Conservation (phyloP, 2,329 filamentous ascomycete species). For the Fusarium oxysporum region DNA sequence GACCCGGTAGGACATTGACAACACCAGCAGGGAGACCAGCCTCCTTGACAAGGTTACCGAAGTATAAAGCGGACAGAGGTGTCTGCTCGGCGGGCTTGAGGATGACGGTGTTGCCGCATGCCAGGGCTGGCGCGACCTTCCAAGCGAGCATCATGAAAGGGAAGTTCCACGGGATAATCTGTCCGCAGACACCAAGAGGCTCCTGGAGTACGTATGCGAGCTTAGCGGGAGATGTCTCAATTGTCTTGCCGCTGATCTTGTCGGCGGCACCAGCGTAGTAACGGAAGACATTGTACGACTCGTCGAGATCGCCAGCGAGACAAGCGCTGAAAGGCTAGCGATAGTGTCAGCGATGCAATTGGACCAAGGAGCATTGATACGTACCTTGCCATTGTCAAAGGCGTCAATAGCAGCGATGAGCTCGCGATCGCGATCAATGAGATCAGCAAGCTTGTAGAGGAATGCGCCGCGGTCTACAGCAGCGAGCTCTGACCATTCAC, state of each 20-base stretch:
- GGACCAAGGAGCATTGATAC: accelerated
- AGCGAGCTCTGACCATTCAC: slow-evolving; percentile 41
- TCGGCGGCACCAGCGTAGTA: slow-evolving; percentile 79
- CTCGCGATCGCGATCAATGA: slow-evolving; percentile 41
- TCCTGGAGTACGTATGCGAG: slow-evolving; percentile 76
- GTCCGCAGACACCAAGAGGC: slow-evolving; percentile 74
- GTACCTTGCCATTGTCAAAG: slow-evolving; percentile 43
- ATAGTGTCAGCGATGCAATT: not conserved
- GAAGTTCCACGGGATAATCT: slow-evolving; percentile 69
- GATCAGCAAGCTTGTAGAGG: slow-evolving; percentile 39
- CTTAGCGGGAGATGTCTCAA: slow-evolving; percentile 71
- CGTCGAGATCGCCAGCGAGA: slow-evolving; percentile 67
- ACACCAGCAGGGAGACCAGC: slow-evolving; percentile 80
- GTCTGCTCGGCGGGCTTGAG: slow-evolving; percentile 71
- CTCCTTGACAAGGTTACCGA: slow-evolving; percentile 73
- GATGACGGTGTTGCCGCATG: slow-evolving; percentile 69
- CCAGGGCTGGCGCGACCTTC: slow-evolving; percentile 75
- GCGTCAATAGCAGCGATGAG: slow-evolving; percentile 42
- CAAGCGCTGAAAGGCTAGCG: slow-evolving; percentile 50
- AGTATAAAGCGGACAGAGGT: slow-evolving; percentile 67
- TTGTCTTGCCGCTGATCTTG: slow-evolving; percentile 76
- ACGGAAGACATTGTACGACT: slow-evolving; percentile 58
- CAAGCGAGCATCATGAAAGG: slow-evolving; percentile 65
- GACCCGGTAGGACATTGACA: slow-evolving; percentile 76
- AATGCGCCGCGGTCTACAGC: slow-evolving; percentile 37